Percentiles rank a stretch among this genome's conserved stretches.
These are phyloP conservation scores for Barnettozyma californica DNA, from an alignment of 805 yeast genomes.

Conservation along the genomic window DNA sequence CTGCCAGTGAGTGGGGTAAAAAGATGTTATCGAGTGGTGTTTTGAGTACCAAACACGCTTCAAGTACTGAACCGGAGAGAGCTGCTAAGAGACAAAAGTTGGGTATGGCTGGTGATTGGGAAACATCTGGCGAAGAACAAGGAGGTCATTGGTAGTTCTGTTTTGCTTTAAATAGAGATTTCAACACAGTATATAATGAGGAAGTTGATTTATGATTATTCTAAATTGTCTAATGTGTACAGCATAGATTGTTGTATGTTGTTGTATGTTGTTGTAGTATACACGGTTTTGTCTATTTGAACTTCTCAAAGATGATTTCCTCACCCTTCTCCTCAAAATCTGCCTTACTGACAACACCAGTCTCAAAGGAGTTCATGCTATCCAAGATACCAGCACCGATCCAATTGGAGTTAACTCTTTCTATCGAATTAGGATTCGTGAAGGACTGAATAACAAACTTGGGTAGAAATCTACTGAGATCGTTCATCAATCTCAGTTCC, in stretches of 20 bases:
- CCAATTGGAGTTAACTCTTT: constrained; percentile 69
- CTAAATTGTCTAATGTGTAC: not conserved
- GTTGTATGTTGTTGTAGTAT: not conserved
- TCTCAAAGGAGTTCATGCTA: constrained; percentile 76
- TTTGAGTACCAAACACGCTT: constrained; percentile 21
- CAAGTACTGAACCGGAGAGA: constrained; percentile 7
- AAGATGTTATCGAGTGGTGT: constrained; percentile 56
- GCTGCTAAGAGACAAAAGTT: constrained; percentile 24
- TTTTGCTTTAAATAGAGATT: not conserved
- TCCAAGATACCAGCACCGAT: constrained; percentile 76
- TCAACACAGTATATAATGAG: not conserved
- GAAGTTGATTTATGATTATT: not conserved
- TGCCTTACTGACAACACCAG: constrained; percentile 63
- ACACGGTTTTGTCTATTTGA: constrained; percentile 27
- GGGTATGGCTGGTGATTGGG: constrained; percentile 32
- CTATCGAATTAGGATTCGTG: constrained; percentile 59
- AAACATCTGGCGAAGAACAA: constrained; percentile 21
- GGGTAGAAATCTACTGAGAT: constrained; percentile 56
- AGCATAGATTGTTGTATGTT: too few relatives aligned
- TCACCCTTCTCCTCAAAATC: constrained; percentile 72
- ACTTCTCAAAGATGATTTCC: constrained; percentile 38
- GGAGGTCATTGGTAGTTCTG: constrained; percentile 30
- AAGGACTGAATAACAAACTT: constrained; percentile 53
- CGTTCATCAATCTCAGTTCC: constrained; percentile 60
- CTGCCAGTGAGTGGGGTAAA: constrained; percentile 90